A percentile compares a stretch with the other conserved stretches of the same genome.
phyloP scores from a whole-genome alignment of 352 stramenopile species.

The Globisporangium carolinianum region DNA sequence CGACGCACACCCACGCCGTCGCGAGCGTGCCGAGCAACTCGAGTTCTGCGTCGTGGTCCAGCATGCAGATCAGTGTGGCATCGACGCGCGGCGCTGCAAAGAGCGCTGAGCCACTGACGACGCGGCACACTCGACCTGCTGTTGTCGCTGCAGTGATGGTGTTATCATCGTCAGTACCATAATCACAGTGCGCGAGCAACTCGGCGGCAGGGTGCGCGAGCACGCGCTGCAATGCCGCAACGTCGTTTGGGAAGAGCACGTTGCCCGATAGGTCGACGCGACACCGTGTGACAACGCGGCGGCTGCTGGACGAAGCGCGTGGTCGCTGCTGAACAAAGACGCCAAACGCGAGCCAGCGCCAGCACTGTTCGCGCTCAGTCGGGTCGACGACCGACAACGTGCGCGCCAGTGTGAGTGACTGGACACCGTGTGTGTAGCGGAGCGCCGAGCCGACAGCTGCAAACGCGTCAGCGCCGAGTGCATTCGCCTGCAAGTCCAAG shows the following conservation, averaged over 20 bases:
- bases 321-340: background rate
- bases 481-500: constrained; percentile 1
- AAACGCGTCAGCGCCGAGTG: background rate
- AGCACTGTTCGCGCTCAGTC: constrained; percentile 7
- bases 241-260: constrained; percentile 3
- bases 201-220: constrained; percentile 1
- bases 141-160: background rate
- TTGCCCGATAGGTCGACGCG: constrained; percentile 11
- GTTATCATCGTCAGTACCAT: background rate
- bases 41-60: background rate
- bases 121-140: background rate
- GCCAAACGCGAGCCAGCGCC: constrained; percentile 12
- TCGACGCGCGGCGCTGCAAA: background rate
- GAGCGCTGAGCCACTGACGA: background rate
- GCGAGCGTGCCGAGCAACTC: constrained; percentile 2
- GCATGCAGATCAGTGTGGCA: background rate
- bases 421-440: constrained; percentile 1
- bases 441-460: constrained; percentile 6
- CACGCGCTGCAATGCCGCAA: constrained; percentile 2
- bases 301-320: no score
- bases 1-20: background rate
- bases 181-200: background rate
- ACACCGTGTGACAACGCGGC: background rate
- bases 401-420: constrained; percentile 3
- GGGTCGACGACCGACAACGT: constrained; percentile 6